phyloP scores from a whole-genome alignment of 495 filamentous ascomycete species.

The Penicillium steckii region DNA sequence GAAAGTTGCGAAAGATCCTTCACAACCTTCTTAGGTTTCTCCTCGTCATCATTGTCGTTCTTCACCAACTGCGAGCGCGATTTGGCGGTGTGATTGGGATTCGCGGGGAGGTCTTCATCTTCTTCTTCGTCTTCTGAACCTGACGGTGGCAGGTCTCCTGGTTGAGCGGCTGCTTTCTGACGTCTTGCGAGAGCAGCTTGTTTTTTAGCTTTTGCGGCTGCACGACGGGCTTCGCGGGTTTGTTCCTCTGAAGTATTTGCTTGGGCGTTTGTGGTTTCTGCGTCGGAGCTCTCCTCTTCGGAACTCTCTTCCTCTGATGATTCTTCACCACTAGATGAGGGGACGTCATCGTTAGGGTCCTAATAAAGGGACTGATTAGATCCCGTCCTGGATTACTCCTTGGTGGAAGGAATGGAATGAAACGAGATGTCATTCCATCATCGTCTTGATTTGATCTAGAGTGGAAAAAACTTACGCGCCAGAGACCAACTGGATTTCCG shows the following conservation, averaged over 20 bases:
- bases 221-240: constrained; percentile 84
- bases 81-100: constrained; percentile 84
- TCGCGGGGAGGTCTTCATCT: constrained; percentile 70
- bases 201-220: constrained; percentile 88
- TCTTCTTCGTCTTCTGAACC: constrained; percentile 45
- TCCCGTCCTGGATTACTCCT: not conserved
- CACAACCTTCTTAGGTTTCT: constrained; percentile 31
- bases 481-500: constrained; percentile 73
- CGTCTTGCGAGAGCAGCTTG: constrained; percentile 77
- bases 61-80: constrained; percentile 59
- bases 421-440: no score
- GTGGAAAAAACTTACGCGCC: constrained; percentile 55
- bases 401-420: not conserved
- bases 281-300: constrained; percentile 39
- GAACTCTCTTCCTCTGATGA: constrained; percentile 45
- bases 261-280: constrained; percentile 20
- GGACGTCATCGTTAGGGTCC: constrained; percentile 47
- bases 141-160: constrained; percentile 74
- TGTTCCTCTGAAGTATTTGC: constrained; percentile 37
- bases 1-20: constrained; percentile 57
- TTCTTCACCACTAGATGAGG: constrained; percentile 40
- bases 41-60: constrained; percentile 35
- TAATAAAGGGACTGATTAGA: constrained; percentile 15
- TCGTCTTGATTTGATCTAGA: no score
- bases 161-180: constrained; percentile 60